Evolutionary conservation across 345 rosid genomes (phyloP), one percentile per base, ranked within the genome.

Genomic region (Lepidium sativum): DNA sequence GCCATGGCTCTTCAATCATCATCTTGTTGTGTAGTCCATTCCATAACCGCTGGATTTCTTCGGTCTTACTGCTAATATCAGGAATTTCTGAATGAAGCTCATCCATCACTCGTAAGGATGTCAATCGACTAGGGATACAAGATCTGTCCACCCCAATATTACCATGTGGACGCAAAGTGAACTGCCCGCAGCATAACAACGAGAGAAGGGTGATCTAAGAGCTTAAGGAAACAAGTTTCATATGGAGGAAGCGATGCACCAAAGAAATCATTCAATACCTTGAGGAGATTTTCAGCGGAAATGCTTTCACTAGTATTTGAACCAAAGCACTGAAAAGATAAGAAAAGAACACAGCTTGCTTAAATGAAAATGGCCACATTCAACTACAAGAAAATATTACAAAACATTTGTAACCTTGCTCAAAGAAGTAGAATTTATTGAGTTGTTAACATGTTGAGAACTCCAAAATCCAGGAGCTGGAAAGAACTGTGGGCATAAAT

Each of bases 401-500:
- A 32, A 65, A 58, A 57, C 60, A 33, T 55, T 50, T 65, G 88
- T 74, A 63, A 87, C 99, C 96, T 86, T 75, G 70, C 54, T 69
- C 35, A 69, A 57, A 58, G 70, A 45, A 65, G 27, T 43, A 27
- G 79, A 51, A 40, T 72, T 47, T 33, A 60, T 50, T 31, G 59
- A 55, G 68, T 60, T 44, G 64, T 39, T 75, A 64, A 67, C 75
- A 42, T 80, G 73, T 32, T 76, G 39, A 47, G 69, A 79, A 52
- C 89, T 71, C 95, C 88, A 86, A 71, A 87, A 81, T 25, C 96
- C 97, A 42, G 89, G 83, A 60, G 95, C 83, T 4, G 97, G 99
- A 72, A 94, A 94, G 83, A 90, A 86, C 79, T 88, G 99, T 18
- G 99, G 99, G 51, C 97, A 94, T 74, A 94, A 71, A 73, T 90